Evolutionary conservation across 1,139 yeast species (phyloP), one percentile per base, ranked within the genome.

Genomic region (Nakaseomyces kungkrabaensis): DNA sequence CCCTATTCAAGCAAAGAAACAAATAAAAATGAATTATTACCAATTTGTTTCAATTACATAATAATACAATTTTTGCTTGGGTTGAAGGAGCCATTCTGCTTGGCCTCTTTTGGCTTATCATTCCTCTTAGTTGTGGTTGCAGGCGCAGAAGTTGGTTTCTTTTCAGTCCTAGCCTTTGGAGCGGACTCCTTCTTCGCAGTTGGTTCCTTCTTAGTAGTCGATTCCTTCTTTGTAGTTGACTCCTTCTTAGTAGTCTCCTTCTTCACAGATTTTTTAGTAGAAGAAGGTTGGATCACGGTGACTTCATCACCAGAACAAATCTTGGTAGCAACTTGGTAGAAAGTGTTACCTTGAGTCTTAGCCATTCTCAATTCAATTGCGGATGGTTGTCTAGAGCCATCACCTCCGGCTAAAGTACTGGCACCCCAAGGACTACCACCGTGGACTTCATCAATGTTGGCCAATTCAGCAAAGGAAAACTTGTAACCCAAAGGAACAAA

Each of bases 361-460:
- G 86, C 88, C 54, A 82, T 62, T 61, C 77, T 74, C 65, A 74
- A 68, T 70, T 84, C 90, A 51, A 79, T 70, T 41, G 71, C 77
- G 50, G 77, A 62, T 38, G 86, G 82, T 55, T 69, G 68, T 69
- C 89, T 78, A 17, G 84, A 76, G 54, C 89, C 89, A 61, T 80
- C 87, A 42, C 74, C 72, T 55, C 78, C 84, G 40, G 88, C 85
- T 57, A 74, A 70, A 42, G 82, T 71, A 58, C 85, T 85, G 42
- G 86, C 81, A 68, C 88, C 88, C 84, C 86, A 83, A 47, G 90
- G 77, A 43, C 86, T 79, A 53, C 80, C 81, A 60, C 89, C 90
- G 62, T 81, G 88, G 48, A 78, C 74, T 68, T 80, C 85, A 33
- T 72, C 74, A 48, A 82, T 63, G 63, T 72, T 73, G 47, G 82